Conservation (phyloP, 2,329 filamentous ascomycete genomes). For the Elsinoe perseae region DNA sequence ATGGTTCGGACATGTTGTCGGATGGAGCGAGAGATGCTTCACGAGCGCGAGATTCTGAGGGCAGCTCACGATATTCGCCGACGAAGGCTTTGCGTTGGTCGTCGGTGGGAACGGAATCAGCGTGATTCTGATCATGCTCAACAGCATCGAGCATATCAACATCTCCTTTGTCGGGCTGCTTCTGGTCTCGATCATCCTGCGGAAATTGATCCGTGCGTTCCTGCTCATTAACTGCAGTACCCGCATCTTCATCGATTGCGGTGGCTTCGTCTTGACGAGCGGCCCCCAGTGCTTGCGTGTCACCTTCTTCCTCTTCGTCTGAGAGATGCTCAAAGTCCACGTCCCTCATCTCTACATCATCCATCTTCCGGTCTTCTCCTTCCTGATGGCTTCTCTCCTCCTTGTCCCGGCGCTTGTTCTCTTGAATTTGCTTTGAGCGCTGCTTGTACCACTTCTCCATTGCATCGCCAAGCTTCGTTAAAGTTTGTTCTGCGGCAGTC, state of each 20-base stretch:
- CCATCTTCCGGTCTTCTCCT: slow-evolving; percentile 28
- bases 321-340: slow-evolving; percentile 91
- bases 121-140: slow-evolving; percentile 17
- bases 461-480: slow-evolving; percentile 90
- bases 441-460: slow-evolving; percentile 89
- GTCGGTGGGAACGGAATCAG: slow-evolving; percentile 21
- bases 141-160: slow-evolving; percentile 27
- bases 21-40: background rate
- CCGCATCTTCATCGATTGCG: slow-evolving; percentile 81
- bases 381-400: slow-evolving; percentile 45
- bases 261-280: slow-evolving; percentile 81
- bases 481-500: slow-evolving; percentile 50
- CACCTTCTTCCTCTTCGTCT: slow-evolving; percentile 71
- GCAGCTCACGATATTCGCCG: slow-evolving; percentile 34
- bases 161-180: slow-evolving; percentile 32
- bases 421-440: slow-evolving; percentile 63
- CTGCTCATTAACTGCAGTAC: slow-evolving; percentile 59
- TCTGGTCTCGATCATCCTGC: slow-evolving; percentile 24
- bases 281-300: slow-evolving; percentile 84
- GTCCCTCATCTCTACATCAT: slow-evolving; percentile 60
- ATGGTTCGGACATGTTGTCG: slow-evolving; percentile 23
- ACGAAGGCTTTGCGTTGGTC: slow-evolving; percentile 38
- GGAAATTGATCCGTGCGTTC: slow-evolving; percentile 26
- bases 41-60: slow-evolving; percentile 19
- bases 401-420: slow-evolving; percentile 25